Evolutionary conservation across 768 basidiomycete species (phyloP).

Genomic region (Phylloporus arenicola): DNA sequence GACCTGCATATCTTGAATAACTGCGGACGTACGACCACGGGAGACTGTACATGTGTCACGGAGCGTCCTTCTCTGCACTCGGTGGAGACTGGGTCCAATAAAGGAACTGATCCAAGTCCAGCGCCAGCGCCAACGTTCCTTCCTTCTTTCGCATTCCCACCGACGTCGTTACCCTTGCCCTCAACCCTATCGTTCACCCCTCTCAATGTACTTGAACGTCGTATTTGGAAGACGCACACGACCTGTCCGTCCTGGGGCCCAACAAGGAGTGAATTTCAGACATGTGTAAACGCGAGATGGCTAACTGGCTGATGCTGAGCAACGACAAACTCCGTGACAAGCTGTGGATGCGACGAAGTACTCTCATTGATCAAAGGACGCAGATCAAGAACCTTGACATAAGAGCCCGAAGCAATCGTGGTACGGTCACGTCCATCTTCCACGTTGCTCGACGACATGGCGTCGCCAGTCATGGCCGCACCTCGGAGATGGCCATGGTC

Average conservation of each 20-base stretch:
- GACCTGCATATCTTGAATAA: conserved; percentile 46
- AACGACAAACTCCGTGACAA: conserved; percentile 44
- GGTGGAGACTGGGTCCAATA: conserved; percentile 1
- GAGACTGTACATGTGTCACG: conserved; percentile 63
- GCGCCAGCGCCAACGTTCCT: conserved; percentile 1
- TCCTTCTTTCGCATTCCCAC: conserved; percentile 1
- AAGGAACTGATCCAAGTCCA: background rate
- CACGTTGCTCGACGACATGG: conserved; percentile 5
- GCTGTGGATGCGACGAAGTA: conserved; percentile 21
- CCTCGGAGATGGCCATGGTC: conserved; percentile 14
- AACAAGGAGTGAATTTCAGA: conserved; percentile 48
- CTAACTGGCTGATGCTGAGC: conserved; percentile 45
- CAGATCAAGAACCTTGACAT: conserved; percentile 57
- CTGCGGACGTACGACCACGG: conserved; percentile 65
- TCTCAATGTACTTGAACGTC: conserved; percentile 19
- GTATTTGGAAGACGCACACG: conserved; percentile 44
- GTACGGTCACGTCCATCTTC: too few species aligned
- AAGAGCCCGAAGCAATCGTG: conserved; percentile 32
- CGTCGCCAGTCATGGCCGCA: conserved; percentile 4
- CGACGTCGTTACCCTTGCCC: background rate
- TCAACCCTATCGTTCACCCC: background rate
- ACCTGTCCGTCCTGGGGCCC: conserved; percentile 53
- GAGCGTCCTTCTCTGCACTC: conserved; percentile 18
- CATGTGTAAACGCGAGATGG: conserved; percentile 44
- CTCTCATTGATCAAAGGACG: conserved; percentile 26